Evolutionary conservation across 805 yeast genomes (phyloP).

Genomic region (Scheffersomyces ergatensis): DNA sequence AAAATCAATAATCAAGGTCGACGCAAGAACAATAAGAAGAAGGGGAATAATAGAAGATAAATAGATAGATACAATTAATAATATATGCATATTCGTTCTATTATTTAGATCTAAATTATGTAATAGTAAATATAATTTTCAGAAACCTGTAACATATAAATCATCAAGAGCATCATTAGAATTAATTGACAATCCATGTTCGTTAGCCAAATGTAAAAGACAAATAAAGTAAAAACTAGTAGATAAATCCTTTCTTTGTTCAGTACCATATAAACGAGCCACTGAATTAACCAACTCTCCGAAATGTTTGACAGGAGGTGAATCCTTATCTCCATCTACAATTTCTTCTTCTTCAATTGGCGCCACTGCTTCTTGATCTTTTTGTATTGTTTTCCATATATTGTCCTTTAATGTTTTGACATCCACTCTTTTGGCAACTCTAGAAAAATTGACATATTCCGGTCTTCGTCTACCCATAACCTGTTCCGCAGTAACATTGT

Average conservation of each 20-base stretch:
- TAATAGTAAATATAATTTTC: too few species aligned
- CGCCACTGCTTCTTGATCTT: slow-evolving; percentile 8
- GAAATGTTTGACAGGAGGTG: slow-evolving; percentile 15
- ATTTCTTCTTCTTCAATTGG: slow-evolving; percentile 2
- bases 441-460: slow-evolving; percentile 39
- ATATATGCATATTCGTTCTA: neutral
- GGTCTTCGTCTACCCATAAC: slow-evolving; percentile 23
- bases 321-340: slow-evolving; percentile 2
- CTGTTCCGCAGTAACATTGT: slow-evolving; percentile 6
- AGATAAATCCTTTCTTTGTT: slow-evolving; percentile 40
- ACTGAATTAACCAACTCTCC: slow-evolving; percentile 33
- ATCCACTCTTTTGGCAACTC: slow-evolving; percentile 43
- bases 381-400: slow-evolving; percentile 34
- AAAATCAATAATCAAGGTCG: slow-evolving; percentile 23
- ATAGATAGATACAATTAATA: neutral
- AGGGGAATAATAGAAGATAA: neutral
- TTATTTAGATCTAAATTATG: too few species aligned
- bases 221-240: slow-evolving; percentile 47
- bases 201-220: slow-evolving; percentile 43
- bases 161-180: slow-evolving; percentile 34
- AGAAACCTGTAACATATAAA: slow-evolving; percentile 27
- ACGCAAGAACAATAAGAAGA: slow-evolving; percentile 2
- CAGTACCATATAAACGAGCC: slow-evolving; percentile 31
- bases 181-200: slow-evolving; percentile 35
- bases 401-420: slow-evolving; percentile 39